A percentile compares a stretch with the other conserved stretches of the same genome.
Conservation (phyloP, 2,329 filamentous ascomycete genomes). For the Fusarium staphyleae region DNA sequence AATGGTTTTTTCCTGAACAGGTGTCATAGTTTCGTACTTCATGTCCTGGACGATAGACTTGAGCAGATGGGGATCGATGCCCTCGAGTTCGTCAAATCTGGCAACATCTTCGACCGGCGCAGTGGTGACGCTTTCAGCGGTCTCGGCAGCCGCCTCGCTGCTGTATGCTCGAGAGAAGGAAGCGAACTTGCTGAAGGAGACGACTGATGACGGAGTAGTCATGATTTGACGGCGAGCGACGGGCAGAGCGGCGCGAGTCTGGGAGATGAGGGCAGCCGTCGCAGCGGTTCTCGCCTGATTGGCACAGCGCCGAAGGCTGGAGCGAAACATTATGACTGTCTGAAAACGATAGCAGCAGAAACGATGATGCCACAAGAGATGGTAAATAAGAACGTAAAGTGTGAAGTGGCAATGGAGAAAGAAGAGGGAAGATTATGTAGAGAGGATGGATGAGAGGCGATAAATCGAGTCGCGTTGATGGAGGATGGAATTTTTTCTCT, state of each 20-base stretch:
- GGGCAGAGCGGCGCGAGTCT: slow-evolving; percentile 40
- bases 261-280: slow-evolving; percentile 42
- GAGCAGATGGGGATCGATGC: slow-evolving; percentile 71
- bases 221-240: slow-evolving; percentile 34
- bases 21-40: slow-evolving; percentile 85
- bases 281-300: slow-evolving; percentile 45
- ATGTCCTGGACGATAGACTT: slow-evolving; percentile 73
- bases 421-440: slow-evolving; percentile 21
- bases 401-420: slow-evolving; percentile 8
- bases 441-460: slow-evolving; percentile 22
- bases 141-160: slow-evolving; percentile 46
- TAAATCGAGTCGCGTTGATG: slow-evolving; percentile 18
- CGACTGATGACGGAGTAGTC: slow-evolving; percentile 27
- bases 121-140: slow-evolving; percentile 17
- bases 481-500: slow-evolving; percentile 20
- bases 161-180: slow-evolving; percentile 49
- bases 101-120: slow-evolving; percentile 41
- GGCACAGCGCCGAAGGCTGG: slow-evolving; percentile 51
- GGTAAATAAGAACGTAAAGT: slow-evolving; percentile 13
- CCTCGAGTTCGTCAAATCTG: slow-evolving; percentile 56
- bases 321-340: slow-evolving; percentile 45
- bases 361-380: slow-evolving; percentile 14
- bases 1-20: slow-evolving; percentile 88
- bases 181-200: slow-evolving; percentile 35
- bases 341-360: slow-evolving; percentile 6